phyloP scores from a whole-genome alignment of 148 eudicot species.

The Heliamphora exappendiculata region DNA sequence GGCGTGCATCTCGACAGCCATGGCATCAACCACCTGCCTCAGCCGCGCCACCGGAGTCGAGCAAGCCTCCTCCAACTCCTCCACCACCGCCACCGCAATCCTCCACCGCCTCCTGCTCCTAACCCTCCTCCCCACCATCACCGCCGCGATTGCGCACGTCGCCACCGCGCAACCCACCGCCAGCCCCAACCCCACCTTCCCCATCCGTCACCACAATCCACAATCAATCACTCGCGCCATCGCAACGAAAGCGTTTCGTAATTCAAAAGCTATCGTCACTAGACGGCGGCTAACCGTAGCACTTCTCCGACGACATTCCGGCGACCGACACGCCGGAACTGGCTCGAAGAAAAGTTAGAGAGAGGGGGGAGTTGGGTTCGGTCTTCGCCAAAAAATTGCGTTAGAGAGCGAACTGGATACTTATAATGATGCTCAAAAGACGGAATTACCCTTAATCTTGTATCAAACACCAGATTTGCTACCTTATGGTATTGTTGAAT shows the following conservation, averaged over 20 bases:
- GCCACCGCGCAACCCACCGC: slow-evolving; percentile 65
- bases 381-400: slow-evolving; percentile 33
- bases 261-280: background rate
- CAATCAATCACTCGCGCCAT: slow-evolving; percentile 4
- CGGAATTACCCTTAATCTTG: slow-evolving; percentile 31
- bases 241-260: slow-evolving; percentile 7
- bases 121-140: slow-evolving; percentile 59
- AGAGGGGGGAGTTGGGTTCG: slow-evolving; percentile 20
- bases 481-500: slow-evolving; percentile 3
- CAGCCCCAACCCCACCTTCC: slow-evolving; percentile 46
- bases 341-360: slow-evolving; percentile 27
- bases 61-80: slow-evolving; percentile 58
- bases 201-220: slow-evolving; percentile 30
- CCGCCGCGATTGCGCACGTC: slow-evolving; percentile 62
- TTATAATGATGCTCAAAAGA: slow-evolving; percentile 36
- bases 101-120: slow-evolving; percentile 56
- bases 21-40: slow-evolving; percentile 84
- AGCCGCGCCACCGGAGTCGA: slow-evolving; percentile 54
- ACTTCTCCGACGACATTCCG: slow-evolving; percentile 22
- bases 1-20: slow-evolving; percentile 99
- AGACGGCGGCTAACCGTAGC: background rate
- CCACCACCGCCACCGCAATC: slow-evolving; percentile 48
- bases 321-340: slow-evolving; percentile 20
- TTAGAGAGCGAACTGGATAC: slow-evolving; percentile 56
- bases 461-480: slow-evolving; percentile 22